Base-by-base conservation (phyloP, 2,329 filamentous ascomycete genomes). In the Coniochaeta sp. region DNA sequence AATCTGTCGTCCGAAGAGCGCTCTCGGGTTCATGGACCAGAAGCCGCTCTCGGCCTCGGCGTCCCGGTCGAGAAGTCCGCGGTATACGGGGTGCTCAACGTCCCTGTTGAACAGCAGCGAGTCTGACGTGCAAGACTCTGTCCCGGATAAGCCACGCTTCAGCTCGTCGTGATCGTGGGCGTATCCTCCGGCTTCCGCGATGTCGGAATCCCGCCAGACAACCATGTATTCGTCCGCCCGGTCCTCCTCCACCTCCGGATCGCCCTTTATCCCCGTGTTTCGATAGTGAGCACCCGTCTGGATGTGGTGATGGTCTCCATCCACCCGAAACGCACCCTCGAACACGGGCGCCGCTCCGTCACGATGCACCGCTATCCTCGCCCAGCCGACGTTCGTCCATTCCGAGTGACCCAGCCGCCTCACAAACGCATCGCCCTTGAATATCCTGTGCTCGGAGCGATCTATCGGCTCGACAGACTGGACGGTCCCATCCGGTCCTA, bases 121-220 rank as follows among this genome's bases (percentile, higher is more conserved):
- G 73, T 98, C 91, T 4, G 91, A 86, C 26, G 80, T 79, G 72
- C 95, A 99, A 5, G 81, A 79, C 7, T 78, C 74, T 17, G 73
- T 73, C 32, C 73, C 70, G 44, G 70, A 67, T 9, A 75, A 61
- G 59, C 78, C 79, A 63, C 90, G 84, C 74, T 86, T 89, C 66
- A 95, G 73, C 63, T 93, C 88, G 24, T 78, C 74, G 59, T 83
- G 82, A 40, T 75, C 73, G 34, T 56, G 30, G 34, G 17, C n/a
- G 69, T 69, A 63, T 68, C 57, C 14, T 42, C 44, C 14, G 52
- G 38, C 16, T 55, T 72, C 67, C 34, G 77, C 72, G 69, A 97
- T 85, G 72, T 99, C 95, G 30, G 92, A 96, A 70, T 98, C 93
- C 65, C 93, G 85, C 82, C 91, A 98, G 1, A 97, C 82, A 38